Conservation (phyloP, 441 rosid species). For the Croton setiger region DNA sequence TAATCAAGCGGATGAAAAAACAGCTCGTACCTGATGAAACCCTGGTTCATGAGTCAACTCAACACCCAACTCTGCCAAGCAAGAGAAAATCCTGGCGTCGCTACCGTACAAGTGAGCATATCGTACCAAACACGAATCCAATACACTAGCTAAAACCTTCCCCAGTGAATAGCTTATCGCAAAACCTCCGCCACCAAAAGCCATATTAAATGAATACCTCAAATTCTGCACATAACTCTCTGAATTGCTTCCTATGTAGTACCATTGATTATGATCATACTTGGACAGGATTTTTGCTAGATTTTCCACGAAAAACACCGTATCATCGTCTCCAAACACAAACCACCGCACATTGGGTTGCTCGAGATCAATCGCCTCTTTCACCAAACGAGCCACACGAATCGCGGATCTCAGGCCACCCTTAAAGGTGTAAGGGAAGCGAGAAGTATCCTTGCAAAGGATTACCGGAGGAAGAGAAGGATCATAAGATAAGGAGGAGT, state of each 20-base stretch:
- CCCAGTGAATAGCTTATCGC: conserved; percentile 71
- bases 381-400: conserved; percentile 76
- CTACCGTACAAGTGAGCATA: conserved; percentile 81
- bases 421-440: conserved; percentile 67
- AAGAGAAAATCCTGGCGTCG: conserved; percentile 76
- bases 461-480: conserved; percentile 48
- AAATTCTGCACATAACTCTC: conserved; percentile 77
- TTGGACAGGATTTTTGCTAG: conserved; percentile 60
- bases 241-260: conserved; percentile 73
- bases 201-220: conserved; percentile 80
- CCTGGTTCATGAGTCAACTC: conserved; percentile 83
- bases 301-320: conserved; percentile 79
- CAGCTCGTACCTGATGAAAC: conserved; percentile 67
- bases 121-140: conserved; percentile 76
- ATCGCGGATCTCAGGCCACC: conserved; percentile 78
- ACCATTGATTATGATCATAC: conserved; percentile 72
- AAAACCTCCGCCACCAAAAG: conserved; percentile 92
- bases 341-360: conserved; percentile 72
- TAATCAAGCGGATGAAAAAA: background rate
- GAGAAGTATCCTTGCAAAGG: conserved; percentile 55
- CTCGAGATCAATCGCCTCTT: conserved; percentile 63
- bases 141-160: conserved; percentile 53
- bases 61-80: conserved; percentile 87
- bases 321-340: conserved; percentile 94
- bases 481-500: conserved; percentile 24